Percentiles rank a stretch among this genome's conserved stretches.
Conservation (phyloP, 306 rosid species). For the Cyclanthera cordifolia region DNA sequence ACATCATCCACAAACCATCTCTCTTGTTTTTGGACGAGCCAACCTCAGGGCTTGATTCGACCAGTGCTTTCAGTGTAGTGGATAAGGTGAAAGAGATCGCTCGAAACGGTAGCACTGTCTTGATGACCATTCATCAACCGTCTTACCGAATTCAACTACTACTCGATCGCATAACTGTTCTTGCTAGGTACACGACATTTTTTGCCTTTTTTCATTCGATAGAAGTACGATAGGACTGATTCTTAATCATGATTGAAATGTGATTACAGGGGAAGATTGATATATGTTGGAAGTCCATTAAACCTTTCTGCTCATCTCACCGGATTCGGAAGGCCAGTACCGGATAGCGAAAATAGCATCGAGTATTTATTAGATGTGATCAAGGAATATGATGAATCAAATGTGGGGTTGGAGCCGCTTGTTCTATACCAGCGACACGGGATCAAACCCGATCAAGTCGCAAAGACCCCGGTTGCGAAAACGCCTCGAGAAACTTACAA, state of each 20-base stretch:
- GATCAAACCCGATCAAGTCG: conserved; percentile 44
- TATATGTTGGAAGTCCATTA: conserved; percentile 65
- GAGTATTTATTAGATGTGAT: conserved; percentile 84
- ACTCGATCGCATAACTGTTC: conserved; percentile 59
- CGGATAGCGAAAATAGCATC: conserved; percentile 58
- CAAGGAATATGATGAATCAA: conserved; percentile 72
- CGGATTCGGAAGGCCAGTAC: conserved; percentile 77
- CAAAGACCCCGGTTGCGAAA: conserved; percentile 40
- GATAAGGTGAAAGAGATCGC: conserved; percentile 89
- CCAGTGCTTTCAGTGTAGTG: conserved; percentile 73
- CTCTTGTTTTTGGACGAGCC: conserved; percentile 81
- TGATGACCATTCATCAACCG: conserved; percentile 92
- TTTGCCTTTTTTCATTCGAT: background rate
- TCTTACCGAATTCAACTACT: conserved; percentile 71
- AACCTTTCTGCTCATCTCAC: conserved; percentile 42
- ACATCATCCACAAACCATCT: conserved; percentile 76
- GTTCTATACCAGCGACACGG: conserved; percentile 54
- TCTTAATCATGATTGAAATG: background rate
- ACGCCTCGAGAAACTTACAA: conserved; percentile 34
- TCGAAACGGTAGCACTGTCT: conserved; percentile 66
- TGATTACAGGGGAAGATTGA: conserved; percentile 51
- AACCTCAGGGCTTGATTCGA: conserved; percentile 87
- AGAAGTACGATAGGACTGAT: background rate
- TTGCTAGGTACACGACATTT: conserved; percentile 51
- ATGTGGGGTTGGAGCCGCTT: conserved; percentile 65